Evolutionary conservation across 176 grass and related monocot genomes (phyloP), one percentile per base, ranked within the genome.

Genomic region (Aegilops sharonensis): DNA sequence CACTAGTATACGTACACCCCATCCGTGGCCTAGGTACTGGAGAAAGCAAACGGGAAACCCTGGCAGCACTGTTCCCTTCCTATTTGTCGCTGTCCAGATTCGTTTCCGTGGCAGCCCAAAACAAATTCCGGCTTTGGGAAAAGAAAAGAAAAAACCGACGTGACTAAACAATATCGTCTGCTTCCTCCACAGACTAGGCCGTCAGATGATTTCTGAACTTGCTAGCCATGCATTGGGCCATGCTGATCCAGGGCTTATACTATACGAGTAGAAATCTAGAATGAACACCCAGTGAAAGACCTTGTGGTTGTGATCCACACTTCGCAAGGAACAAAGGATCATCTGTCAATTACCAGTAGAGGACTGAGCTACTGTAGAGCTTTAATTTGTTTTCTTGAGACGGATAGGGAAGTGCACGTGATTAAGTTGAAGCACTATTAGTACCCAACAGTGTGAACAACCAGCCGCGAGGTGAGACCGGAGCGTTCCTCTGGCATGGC

Each of bases 21-120:
- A 47, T 47, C 11, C 42, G 11, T 54, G 52, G 24, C 85, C 85
- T 91, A 43, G 86, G 70, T 77, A 85, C 25, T 0, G n/a, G 70
- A 71, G 86, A 88, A 91, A 85, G 85, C 68, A 9, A 50, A 15
- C 42, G 72, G 42, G 7, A 75, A 27, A 75, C 18, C 80, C 32
- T 1, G 15, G 6, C 42, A 27, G 59, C 81, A 80, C 47, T 54
- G 61, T 80, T n/a, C 59, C 68, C 68, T 78, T 90, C 65, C 40
- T 39, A 64, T 68, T 35, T 84, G 80, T 84, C 75, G 27, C 43
- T 74, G 56, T 21, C 10, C 66, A 45, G 20, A 87, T 78, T 83
- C 17, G 4, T 42, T 78, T 52, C 17, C 6, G 3, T 20, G 14
- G 27, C n/a, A 6, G 45, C 63, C 11, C 9, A 45, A 62, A 73